Conservation (phyloP, 2,329 filamentous ascomycete species). For the Verticillium dahliae region DNA sequence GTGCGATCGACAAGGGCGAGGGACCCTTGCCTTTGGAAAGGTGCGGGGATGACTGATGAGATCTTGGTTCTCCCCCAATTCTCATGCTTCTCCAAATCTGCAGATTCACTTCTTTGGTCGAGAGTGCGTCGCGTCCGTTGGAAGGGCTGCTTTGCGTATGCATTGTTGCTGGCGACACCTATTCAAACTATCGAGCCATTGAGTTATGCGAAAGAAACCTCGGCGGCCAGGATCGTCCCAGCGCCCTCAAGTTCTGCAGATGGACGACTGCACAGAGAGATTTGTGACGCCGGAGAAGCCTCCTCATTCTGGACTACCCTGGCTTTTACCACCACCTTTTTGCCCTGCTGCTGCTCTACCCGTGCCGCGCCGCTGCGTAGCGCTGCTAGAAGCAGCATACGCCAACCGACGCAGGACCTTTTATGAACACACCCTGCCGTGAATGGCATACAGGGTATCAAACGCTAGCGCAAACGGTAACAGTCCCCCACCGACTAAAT, state of each 20-base stretch:
- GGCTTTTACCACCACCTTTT: background rate
- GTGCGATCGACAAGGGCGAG: constrained; percentile 1
- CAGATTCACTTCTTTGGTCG: background rate
- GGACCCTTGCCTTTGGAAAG: background rate
- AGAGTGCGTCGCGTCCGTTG: background rate
- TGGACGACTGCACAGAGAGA: too few relatives aligned
- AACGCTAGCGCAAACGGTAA: constrained; percentile 9
- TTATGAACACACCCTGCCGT: background rate
- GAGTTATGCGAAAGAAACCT: too few relatives aligned
- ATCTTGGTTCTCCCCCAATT: constrained; percentile 1
- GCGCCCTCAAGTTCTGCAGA: too few relatives aligned
- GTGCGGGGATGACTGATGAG: background rate
- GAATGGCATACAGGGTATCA: background rate
- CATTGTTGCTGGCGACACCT: too few relatives aligned
- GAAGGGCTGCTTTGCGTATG: too few relatives aligned
- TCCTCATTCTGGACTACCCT: background rate
- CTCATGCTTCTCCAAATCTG: background rate
- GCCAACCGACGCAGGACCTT: background rate
- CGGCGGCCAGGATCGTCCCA: too few relatives aligned
- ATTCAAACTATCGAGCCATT: too few relatives aligned
- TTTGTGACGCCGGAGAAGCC: background rate
- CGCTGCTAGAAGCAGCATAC: background rate
- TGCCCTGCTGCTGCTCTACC: background rate
- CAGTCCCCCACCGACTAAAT: constrained; percentile 11
- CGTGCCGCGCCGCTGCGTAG: background rate